phyloP scores from a whole-genome alignment of 2,329 filamentous ascomycete species.

The Penicillium sp. region DNA sequence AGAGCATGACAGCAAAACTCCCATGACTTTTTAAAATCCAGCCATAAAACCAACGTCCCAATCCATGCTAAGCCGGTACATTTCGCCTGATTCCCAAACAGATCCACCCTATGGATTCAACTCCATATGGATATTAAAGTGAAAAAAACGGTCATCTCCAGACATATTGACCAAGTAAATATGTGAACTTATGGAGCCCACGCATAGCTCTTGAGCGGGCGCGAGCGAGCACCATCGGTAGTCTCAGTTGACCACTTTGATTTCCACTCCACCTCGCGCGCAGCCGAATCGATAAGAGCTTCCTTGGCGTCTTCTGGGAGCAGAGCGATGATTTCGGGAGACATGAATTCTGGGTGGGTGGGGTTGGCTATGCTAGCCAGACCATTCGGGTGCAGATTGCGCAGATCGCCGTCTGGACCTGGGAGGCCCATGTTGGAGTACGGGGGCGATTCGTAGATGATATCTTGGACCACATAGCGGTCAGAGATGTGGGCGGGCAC shows the following conservation, averaged over 20 bases:
- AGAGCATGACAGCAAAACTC: constrained; percentile 7
- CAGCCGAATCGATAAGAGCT: constrained; percentile 67
- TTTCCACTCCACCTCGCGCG: constrained; percentile 70
- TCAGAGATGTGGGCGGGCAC: constrained; percentile 59
- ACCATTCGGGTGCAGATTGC: constrained; percentile 43
- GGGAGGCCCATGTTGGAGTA: constrained; percentile 59
- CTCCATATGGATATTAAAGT: background rate
- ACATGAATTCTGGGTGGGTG: constrained; percentile 37
- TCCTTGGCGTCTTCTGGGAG: constrained; percentile 58
- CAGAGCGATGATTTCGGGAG: constrained; percentile 42
- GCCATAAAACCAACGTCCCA: constrained; percentile 1
- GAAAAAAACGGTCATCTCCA: background rate
- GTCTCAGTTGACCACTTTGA: constrained; percentile 69
- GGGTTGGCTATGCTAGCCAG: constrained; percentile 37
- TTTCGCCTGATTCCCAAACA: background rate
- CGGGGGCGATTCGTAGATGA: constrained; percentile 57
- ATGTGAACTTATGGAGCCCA: constrained; percentile 35
- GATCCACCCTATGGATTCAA: background rate
- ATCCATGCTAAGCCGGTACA: constrained; percentile 1
- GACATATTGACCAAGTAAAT: background rate
- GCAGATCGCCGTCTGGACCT: constrained; percentile 45
- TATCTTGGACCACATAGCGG: constrained; percentile 63
- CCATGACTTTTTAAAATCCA: constrained; percentile 6
- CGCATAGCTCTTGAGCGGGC: constrained; percentile 38
- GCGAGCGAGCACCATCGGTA: constrained; percentile 46